Evolutionary conservation across 768 basidiomycete species (phyloP).

Genomic region (Russula earlei): DNA sequence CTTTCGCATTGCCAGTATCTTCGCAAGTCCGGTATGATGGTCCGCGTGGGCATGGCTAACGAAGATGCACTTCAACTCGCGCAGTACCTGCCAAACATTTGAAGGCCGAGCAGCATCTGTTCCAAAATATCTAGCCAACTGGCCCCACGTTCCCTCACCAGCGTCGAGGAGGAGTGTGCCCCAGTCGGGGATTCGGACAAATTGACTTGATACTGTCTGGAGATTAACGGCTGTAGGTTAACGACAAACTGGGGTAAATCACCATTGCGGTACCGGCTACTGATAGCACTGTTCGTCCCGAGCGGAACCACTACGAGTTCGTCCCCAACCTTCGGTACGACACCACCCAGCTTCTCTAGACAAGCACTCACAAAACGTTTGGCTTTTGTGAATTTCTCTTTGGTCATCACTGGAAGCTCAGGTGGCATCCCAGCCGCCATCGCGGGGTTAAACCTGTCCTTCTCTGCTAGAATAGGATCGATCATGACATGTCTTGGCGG

Average conservation of each 20-base stretch:
- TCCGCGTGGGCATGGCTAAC: conserved; percentile 89
- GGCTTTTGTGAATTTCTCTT: conserved; percentile 34
- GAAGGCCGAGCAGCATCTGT: conserved; percentile 27
- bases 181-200: conserved; percentile 61
- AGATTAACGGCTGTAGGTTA: neutral
- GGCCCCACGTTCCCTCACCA: conserved; percentile 92
- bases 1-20: conserved; percentile 61
- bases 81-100: conserved; percentile 49
- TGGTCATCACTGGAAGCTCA: conserved; percentile 29
- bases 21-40: conserved; percentile 79
- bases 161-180: conserved; percentile 79
- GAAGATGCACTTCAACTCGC: conserved; percentile 71
- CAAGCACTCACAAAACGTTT: conserved; percentile 25
- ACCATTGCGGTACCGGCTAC: conserved; percentile 86
- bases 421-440: neutral
- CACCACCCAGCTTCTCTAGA: neutral
- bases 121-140: conserved; percentile 73
- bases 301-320: conserved; percentile 66
- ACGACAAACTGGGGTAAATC: conserved; percentile 16
- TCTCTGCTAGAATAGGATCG: conserved; percentile 25
- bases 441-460: conserved; percentile 18
- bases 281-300: conserved; percentile 83
- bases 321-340: conserved; percentile 34
- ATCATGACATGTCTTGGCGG: conserved; percentile 26
- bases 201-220: conserved; percentile 58